Conservation (phyloP, 805 yeast species). For the Kodamaea kakaduensis region DNA sequence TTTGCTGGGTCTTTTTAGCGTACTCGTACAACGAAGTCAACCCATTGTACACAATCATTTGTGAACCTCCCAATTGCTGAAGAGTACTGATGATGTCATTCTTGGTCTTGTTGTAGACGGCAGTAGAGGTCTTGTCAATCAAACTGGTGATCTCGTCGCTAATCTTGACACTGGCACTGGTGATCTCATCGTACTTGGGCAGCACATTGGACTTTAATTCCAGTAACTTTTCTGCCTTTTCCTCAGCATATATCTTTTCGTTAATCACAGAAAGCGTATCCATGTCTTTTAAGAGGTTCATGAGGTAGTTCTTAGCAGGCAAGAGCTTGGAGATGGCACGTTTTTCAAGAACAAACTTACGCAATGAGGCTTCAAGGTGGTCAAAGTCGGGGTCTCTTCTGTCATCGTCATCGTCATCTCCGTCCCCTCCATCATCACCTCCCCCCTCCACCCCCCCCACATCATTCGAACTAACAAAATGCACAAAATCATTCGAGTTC, state of each 20-base stretch:
- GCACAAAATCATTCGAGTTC: slow-evolving; percentile 86
- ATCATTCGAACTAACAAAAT: slow-evolving; percentile 73
- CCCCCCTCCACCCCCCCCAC: slow-evolving; percentile 36
- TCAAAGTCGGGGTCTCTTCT: slow-evolving; percentile 66
- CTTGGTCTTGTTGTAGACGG: slow-evolving; percentile 60
- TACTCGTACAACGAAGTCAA: slow-evolving; percentile 62
- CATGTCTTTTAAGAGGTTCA: slow-evolving; percentile 67
- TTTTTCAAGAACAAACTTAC: slow-evolving; percentile 84
- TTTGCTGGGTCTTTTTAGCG: slow-evolving; percentile 64
- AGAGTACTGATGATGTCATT: slow-evolving; percentile 50
- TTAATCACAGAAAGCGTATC: slow-evolving; percentile 59
- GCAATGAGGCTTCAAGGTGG: slow-evolving; percentile 74
- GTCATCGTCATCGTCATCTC: slow-evolving; percentile 27
- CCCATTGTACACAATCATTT: slow-evolving; percentile 58
- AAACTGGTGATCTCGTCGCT: slow-evolving; percentile 57
- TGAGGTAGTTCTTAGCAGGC: slow-evolving; percentile 87
- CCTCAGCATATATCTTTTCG: slow-evolving; percentile 47
- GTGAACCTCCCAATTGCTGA: slow-evolving; percentile 45
- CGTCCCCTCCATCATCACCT: slow-evolving; percentile 27
- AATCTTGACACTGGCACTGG: slow-evolving; percentile 49
- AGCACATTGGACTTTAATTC: slow-evolving; percentile 51
- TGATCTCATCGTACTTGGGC: slow-evolving; percentile 59
- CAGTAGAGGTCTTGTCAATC: slow-evolving; percentile 56
- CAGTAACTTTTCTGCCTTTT: slow-evolving; percentile 41
- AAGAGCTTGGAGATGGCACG: slow-evolving; percentile 82